These are phyloP conservation scores for Calonectria leucothoes DNA, from an alignment of 2,329 filamentous ascomycete genomes.

Conservation along the genomic window DNA sequence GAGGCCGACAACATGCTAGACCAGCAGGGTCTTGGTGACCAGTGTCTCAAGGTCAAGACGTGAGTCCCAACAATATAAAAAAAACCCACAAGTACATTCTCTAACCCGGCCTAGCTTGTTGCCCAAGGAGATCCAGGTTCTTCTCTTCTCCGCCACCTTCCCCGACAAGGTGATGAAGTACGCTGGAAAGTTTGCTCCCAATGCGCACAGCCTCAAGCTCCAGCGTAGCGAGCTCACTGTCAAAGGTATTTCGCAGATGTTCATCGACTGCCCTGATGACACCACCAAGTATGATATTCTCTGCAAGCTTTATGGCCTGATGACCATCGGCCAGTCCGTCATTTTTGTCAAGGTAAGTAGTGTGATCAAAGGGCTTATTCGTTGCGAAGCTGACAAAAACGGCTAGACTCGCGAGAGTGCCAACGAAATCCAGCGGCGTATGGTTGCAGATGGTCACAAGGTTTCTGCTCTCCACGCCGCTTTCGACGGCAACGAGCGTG, in stretches of 20 bases:
- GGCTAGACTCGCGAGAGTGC: constrained; percentile 87
- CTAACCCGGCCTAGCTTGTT: constrained; percentile 70
- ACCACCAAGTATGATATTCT: constrained; percentile 88
- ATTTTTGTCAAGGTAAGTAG: constrained; percentile 89
- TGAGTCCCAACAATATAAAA: constrained; percentile 53
- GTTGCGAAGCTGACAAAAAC: constrained; percentile 25
- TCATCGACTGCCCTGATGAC: constrained; percentile 89
- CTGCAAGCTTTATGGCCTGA: constrained; percentile 92
- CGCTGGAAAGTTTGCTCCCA: constrained; percentile 85
- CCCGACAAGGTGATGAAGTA: constrained; percentile 88
- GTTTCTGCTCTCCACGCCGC: constrained; percentile 91
- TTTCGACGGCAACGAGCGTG: constrained; percentile 85
- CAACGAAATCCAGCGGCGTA: constrained; percentile 83
- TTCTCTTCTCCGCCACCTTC: constrained; percentile 96
- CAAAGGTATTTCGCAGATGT: constrained; percentile 97
- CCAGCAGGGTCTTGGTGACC: constrained; percentile 92
- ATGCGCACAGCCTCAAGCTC: constrained; percentile 87
- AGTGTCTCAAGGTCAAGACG: constrained; percentile 91
- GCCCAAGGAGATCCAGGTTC: constrained; percentile 81
- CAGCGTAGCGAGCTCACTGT: constrained; percentile 94
- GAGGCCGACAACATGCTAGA: constrained; percentile 99
- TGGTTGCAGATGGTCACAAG: constrained; percentile 90
- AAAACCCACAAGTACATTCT: not conserved
- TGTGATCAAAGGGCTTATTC: not conserved
- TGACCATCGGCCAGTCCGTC: constrained; percentile 97